Conservation (phyloP, 805 yeast genomes). For the Yamadazyma laniorum region DNA sequence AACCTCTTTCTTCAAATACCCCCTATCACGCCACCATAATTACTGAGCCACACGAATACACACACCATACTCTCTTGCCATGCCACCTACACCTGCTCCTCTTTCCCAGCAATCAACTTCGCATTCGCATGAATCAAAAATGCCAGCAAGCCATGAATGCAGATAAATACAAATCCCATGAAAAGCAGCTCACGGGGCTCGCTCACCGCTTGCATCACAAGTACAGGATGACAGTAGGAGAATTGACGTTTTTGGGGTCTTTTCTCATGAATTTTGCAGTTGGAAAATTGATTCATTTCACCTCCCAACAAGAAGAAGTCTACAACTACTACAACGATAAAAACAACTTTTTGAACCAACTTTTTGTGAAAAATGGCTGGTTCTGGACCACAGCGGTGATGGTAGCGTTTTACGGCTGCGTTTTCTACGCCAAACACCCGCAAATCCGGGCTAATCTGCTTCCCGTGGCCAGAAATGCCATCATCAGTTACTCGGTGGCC, state of each 20-base stretch:
- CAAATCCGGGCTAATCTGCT: constrained; percentile 5
- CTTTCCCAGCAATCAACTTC: no score
- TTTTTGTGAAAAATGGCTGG: constrained; percentile 91
- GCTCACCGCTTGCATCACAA: constrained; percentile 3
- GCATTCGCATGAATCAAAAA: no score
- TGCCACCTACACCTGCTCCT: no score
- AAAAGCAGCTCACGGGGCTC: neutral
- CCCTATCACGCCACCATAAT: no score
- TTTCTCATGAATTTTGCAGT: constrained; percentile 41
- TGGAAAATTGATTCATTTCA: constrained; percentile 50
- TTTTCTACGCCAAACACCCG: constrained; percentile 12
- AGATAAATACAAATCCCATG: constrained; percentile 14
- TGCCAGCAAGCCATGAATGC: constrained; percentile 13
- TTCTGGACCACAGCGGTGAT: constrained; percentile 64
- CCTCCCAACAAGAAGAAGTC: constrained; percentile 46
- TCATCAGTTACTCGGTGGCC: constrained; percentile 48
- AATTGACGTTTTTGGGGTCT: constrained; percentile 29
- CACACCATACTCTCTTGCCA: no score
- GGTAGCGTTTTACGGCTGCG: constrained; percentile 24
- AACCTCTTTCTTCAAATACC: no score
- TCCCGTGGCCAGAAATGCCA: constrained; percentile 17
- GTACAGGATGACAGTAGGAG: constrained; percentile 19
- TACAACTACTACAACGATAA: constrained; percentile 57
- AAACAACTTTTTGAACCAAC: constrained; percentile 64
- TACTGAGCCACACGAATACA: no score